Percentiles rank a stretch among this genome's conserved stretches.
phyloP scores from a whole-genome alignment of 805 yeast genomes.

The Candida ficus region DNA sequence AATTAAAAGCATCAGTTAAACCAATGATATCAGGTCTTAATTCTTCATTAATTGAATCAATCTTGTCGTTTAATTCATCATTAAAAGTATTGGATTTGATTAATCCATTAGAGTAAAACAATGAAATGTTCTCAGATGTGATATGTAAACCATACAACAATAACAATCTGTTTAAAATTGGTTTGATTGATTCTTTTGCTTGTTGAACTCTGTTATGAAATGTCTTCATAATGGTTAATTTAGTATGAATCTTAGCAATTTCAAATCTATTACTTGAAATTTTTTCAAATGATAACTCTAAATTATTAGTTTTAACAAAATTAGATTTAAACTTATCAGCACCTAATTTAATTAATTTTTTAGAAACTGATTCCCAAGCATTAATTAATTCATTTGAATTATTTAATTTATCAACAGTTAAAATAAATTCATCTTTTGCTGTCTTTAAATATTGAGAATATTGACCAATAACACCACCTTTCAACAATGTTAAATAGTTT shows the following conservation, averaged over 20 bases:
- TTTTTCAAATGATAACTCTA: constrained; percentile 21
- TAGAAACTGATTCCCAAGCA: constrained; percentile 31
- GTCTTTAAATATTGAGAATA: constrained; percentile 26
- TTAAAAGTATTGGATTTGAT: constrained; percentile 35
- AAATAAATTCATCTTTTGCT: not conserved
- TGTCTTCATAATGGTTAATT: constrained; percentile 29
- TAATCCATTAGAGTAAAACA: constrained; percentile 50
- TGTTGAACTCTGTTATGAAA: constrained; percentile 24
- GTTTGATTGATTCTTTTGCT: constrained; percentile 28
- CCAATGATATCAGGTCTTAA: constrained; percentile 70
- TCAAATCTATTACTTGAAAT: constrained; percentile 23
- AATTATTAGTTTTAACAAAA: constrained; percentile 8
- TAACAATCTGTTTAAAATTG: constrained; percentile 49
- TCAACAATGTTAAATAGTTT: constrained; percentile 30
- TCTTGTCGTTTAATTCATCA: constrained; percentile 27
- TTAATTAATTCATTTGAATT: constrained; percentile 12
- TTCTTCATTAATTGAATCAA: constrained; percentile 30
- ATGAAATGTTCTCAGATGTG: constrained; percentile 59
- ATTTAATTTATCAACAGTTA: constrained; percentile 18
- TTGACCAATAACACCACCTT: constrained; percentile 26
- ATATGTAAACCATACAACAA: constrained; percentile 57
- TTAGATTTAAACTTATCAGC: constrained; percentile 13
- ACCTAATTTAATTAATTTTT: constrained; percentile 14
- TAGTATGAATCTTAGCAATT: constrained; percentile 33
- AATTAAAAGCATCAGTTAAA: constrained; percentile 76